Base-by-base conservation (phyloP, 352 stramenopile genomes). In the Phytophthora sp. region DNA sequence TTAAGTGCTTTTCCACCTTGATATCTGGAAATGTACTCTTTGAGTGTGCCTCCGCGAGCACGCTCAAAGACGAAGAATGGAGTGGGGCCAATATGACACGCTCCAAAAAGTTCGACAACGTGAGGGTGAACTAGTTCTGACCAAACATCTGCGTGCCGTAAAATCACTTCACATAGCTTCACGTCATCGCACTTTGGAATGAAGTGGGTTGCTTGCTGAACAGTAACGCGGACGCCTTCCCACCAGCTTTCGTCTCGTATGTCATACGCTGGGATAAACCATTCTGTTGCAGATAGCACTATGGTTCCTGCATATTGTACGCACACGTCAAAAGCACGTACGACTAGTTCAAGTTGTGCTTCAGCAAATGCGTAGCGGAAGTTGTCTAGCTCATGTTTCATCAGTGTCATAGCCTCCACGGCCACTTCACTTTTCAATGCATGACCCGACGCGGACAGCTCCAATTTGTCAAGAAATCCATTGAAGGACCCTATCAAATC, bases 101-200 rank as follows among this genome's bases (percentile, higher is more conserved):
- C 62, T 1, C 67, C 67, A 30, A 71, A 75, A 32, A 76, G 62
- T 18, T 76, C 66, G 17, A 72, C 51, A 6, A 76, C 28, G 26
- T 76, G 67, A 1, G 67, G 67, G 21, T 76, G 67, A 42, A 76
- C 67, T 12, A 76, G 55, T 18, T 76, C 55, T 1, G 67, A 76
- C 67, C 67, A 72, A 48, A 76, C 24, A 24, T 54, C 52, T 24
- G 67, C 67, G 23, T 72, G 67, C 15, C 56, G 34, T 26, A 64
- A 27, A 27, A 71, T 42, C 48, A 42, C 11, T 66, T 66, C 62
- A 42, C 55, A 54, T 37, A 31, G 24, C 12, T 28, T 53, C 28
- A 4, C 12, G 17, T 23, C 46, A 43, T 24, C 39, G 15, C 45
- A 23, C 32, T 17, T 18, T n/a, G 31, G 17, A 13, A 13, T 20